A percentile compares a stretch with the other conserved stretches of the same genome.
phyloP scores from a whole-genome alignment of 1,139 yeast genomes.

The Debaryomyces sp. region DNA sequence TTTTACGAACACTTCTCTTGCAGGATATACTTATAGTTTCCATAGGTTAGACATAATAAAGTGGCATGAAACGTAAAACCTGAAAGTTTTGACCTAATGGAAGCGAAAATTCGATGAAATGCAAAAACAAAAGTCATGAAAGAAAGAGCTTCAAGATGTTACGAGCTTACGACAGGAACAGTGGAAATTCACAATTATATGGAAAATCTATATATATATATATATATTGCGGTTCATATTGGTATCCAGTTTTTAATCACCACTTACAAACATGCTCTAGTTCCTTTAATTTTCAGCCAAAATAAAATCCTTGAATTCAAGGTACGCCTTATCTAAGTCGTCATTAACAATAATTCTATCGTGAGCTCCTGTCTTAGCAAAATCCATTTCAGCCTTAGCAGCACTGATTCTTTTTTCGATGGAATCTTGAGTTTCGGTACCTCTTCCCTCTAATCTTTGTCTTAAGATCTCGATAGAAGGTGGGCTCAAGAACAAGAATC shows the following conservation, averaged over 20 bases:
- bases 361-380: constrained; percentile 88
- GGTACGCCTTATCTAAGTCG: constrained; percentile 85
- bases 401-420: constrained; percentile 81
- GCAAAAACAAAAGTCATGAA: neutral
- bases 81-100: neutral
- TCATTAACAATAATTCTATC: constrained; percentile 89
- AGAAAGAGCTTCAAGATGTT: neutral
- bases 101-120: neutral
- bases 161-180: neutral
- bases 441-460: constrained; percentile 79
- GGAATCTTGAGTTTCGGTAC: constrained; percentile 90
- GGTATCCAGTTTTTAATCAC: neutral
- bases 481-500: constrained; percentile 86
- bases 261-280: neutral
- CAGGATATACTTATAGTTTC: too few relatives aligned
- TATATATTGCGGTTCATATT: neutral
- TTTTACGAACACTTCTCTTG: too few relatives aligned
- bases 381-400: constrained; percentile 86
- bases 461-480: constrained; percentile 82
- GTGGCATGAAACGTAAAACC: too few relatives aligned
- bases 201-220: neutral
- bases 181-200: neutral
- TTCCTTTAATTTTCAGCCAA: constrained; percentile 31
- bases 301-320: constrained; percentile 76
- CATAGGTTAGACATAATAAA: too few relatives aligned